Evolutionary conservation across 345 rosid species (phyloP).

Genomic region (Sonneratia caseolaris): DNA sequence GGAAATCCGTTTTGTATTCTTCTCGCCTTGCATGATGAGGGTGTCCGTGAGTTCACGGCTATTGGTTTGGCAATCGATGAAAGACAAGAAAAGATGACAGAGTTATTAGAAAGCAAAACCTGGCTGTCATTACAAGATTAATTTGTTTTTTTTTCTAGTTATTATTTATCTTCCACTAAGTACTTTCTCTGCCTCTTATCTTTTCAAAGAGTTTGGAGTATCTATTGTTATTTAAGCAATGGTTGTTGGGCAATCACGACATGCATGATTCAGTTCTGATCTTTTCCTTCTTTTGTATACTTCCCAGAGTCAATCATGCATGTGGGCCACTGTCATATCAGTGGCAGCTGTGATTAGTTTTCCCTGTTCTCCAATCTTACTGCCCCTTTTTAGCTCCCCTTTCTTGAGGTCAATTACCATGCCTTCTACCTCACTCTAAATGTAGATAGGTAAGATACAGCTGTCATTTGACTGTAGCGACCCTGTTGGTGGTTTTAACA

Average conservation of each 20-base stretch:
- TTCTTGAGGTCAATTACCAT: not conserved
- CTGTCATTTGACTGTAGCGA: not conserved
- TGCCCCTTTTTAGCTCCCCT: not conserved
- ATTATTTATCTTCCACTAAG: no score
- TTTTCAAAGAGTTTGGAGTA: not conserved
- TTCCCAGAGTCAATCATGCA: slow-evolving; percentile 4
- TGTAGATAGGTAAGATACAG: not conserved
- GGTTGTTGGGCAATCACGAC: not conserved
- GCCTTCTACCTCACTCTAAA: not conserved
- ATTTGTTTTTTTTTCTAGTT: no score
- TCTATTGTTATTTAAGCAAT: no score
- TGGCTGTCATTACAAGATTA: no score
- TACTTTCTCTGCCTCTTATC: not conserved
- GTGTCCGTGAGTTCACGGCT: no score
- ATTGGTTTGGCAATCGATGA: no score
- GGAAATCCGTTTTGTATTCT: no score
- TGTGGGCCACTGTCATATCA: not conserved
- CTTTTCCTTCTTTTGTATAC: not conserved
- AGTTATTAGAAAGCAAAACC: no score
- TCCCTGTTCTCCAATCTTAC: not conserved
- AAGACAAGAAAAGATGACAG: no score
- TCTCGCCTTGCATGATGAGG: no score
- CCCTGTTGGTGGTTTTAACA: slow-evolving; percentile 1
- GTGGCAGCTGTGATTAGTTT: slow-evolving; percentile 3
- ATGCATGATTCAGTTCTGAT: not conserved